Evolutionary conservation across 768 basidiomycete species (phyloP), one percentile per base, ranked within the genome.

Genomic region (Russula ochroleuca): DNA sequence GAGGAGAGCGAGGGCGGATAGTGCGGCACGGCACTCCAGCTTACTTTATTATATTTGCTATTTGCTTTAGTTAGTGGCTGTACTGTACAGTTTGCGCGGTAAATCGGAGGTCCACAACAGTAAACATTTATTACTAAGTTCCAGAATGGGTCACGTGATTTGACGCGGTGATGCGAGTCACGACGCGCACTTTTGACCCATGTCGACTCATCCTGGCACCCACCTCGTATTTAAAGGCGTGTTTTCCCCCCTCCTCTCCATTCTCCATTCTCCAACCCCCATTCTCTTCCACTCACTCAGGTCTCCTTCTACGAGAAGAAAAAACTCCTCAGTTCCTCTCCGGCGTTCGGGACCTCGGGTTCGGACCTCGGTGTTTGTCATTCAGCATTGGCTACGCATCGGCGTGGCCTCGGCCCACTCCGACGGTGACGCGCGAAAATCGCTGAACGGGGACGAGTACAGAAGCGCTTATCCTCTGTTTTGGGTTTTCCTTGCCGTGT

Each of bases 161-260:
- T 17, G 58, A 54, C 52, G 28, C 57, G 25, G 15, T 47, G n/a
- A 47, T 21, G 25, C 53, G 63, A 50, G 58, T 64, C 63, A 64
- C 43, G 28, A 38, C 45, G 21, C 38, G 28, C 17, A 21, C 14
- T 17, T 19, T 37, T 55, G 51, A 53, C 23, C 14, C 17, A 9
- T 3, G 1, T 33, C 51, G 60, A 64, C 59, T 64, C 63, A 64
- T 59, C 45, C 50, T 63, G 62, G 52, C 62, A 28, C 28, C 38
- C 23, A n/a, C 15, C 35, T 38, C 14, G 21, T 47, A 47, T 43
- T 21, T 45, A 55, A 49, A 49, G 59, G 33, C 48, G 15, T n/a
- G 13, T 51, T 28, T 15, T 1, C 17, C 21, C 23, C 5, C 23
- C 28, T n/a, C 23, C 5, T 19, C 28, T n/a, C 4, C 3, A 37